Evolutionary conservation across 306 rosid genomes (phyloP).

Genomic region (Cucurbita moschata): DNA sequence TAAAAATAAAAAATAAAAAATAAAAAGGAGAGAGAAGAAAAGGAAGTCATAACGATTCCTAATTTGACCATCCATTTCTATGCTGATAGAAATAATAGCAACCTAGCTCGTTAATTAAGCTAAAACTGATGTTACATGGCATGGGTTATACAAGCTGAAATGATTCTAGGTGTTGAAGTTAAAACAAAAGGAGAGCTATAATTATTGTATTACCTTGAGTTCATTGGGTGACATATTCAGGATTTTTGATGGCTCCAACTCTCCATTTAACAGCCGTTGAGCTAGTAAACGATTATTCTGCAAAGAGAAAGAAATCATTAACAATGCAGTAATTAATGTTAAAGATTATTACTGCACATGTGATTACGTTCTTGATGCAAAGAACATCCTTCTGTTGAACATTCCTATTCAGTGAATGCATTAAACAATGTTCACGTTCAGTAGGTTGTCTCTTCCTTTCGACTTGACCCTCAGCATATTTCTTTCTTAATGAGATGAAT

Average conservation of each 20-base stretch:
- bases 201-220: conserved; percentile 44
- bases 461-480: neutral
- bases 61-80: neutral
- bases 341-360: neutral
- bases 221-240: conserved; percentile 83
- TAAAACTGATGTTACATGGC: neutral
- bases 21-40: neutral
- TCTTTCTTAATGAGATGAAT: neutral
- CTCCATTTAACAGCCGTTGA: conserved; percentile 58
- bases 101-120: neutral
- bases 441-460: neutral
- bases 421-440: neutral
- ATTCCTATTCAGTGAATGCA: neutral
- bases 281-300: conserved; percentile 58
- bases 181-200: neutral
- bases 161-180: neutral
- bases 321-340: neutral
- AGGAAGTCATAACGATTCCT: neutral
- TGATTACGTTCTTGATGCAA: neutral
- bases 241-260: conserved; percentile 68
- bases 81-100: neutral
- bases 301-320: neutral
- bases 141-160: neutral
- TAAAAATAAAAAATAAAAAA: no score
- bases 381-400: neutral